A percentile compares a stretch with the other conserved stretches of the same genome.
Conservation (phyloP, 495 filamentous ascomycete species). For the Apiosordaria backusii region DNA sequence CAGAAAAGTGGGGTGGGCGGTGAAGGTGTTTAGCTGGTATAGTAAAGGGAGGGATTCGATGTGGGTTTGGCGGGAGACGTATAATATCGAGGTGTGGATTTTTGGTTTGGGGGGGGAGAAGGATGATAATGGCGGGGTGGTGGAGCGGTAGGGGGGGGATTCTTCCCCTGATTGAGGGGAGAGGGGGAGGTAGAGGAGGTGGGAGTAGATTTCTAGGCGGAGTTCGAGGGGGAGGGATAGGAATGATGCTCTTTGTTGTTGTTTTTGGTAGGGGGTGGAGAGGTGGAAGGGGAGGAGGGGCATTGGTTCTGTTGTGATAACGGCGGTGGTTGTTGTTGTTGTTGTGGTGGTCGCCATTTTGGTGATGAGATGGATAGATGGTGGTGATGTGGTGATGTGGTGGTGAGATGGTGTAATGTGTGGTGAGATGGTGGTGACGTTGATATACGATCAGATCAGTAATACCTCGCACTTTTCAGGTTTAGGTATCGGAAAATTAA, state of each 20-base stretch:
- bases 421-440: not conserved
- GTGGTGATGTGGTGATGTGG: not conserved
- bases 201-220: constrained; percentile 47
- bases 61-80: not conserved
- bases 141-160: constrained; percentile 10
- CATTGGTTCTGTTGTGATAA: no score
- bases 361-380: not conserved
- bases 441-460: not conserved
- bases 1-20: constrained; percentile 19
- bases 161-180: constrained; percentile 5
- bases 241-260: constrained; percentile 29
- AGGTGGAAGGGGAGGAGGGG: not conserved
- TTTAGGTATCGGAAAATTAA: not conserved
- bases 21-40: constrained; percentile 2
- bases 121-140: not conserved
- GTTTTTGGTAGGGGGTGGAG: constrained; percentile 2
- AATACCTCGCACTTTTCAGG: not conserved
- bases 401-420: not conserved
- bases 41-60: not conserved
- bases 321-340: not conserved
- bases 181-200: constrained; percentile 40
- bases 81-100: not conserved
- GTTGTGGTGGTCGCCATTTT: not conserved
- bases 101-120: constrained; percentile 8
- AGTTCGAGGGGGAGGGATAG: constrained; percentile 49